Conservation (phyloP, 345 rosid genomes). For the Brassica nigra region DNA sequence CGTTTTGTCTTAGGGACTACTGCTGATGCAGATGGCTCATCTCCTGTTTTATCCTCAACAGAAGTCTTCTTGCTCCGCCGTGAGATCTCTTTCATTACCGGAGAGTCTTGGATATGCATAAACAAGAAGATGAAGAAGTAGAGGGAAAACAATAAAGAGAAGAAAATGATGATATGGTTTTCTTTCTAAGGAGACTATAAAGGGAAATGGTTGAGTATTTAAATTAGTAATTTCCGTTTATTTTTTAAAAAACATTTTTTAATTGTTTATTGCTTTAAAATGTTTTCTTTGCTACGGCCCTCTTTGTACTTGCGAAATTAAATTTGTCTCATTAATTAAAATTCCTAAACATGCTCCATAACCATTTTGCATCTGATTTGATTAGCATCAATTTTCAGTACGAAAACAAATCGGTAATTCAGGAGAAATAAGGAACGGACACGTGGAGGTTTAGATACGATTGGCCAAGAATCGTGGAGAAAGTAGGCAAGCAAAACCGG, state of each 20-base stretch:
- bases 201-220: constrained; percentile 40
- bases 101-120: constrained; percentile 7
- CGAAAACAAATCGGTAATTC: background rate
- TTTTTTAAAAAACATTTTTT: background rate
- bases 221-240: background rate
- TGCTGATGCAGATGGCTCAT: constrained; percentile 19
- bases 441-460: constrained; percentile 23
- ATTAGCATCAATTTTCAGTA: constrained; percentile 8
- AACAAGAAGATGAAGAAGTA: background rate
- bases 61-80: constrained; percentile 16
- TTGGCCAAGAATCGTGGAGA: constrained; percentile 36
- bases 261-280: background rate
- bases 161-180: constrained; percentile 7
- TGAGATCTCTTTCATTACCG: constrained; percentile 32
- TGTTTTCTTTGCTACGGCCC: constrained; percentile 22
- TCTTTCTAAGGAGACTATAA: constrained; percentile 23
- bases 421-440: constrained; percentile 15
- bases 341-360: constrained; percentile 6
- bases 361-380: constrained; percentile 9
- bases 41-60: constrained; percentile 18
- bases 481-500: constrained; percentile 34
- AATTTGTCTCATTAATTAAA: constrained; percentile 10
- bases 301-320: constrained; percentile 36
- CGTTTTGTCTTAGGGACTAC: constrained; percentile 60
- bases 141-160: constrained; percentile 1